phyloP scores from a whole-genome alignment of 2,329 filamentous ascomycete species.

The Cercospora zeae-maydis region DNA sequence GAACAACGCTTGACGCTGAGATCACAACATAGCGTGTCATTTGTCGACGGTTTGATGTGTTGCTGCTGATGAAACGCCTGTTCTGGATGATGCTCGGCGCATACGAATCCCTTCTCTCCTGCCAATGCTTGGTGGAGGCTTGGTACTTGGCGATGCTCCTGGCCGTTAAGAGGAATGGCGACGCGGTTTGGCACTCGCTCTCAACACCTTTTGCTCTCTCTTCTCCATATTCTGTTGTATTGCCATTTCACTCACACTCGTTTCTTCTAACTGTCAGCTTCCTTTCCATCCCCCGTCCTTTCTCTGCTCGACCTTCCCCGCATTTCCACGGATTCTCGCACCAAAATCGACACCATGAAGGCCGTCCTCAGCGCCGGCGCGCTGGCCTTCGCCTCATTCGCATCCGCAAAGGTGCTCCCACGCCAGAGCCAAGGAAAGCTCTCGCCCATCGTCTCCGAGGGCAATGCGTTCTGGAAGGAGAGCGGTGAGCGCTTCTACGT shows the following conservation, averaged over 20 bases:
- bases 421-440: constrained; percentile 20
- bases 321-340: not conserved
- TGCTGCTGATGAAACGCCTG: not conserved
- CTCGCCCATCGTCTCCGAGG: constrained; percentile 26
- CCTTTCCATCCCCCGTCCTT: not conserved
- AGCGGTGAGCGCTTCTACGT: constrained; percentile 58
- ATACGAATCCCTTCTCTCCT: constrained; percentile 11
- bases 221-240: constrained; percentile 5
- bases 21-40: not conserved
- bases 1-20: not conserved
- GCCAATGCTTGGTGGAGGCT: constrained; percentile 13
- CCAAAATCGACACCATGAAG: constrained; percentile 21
- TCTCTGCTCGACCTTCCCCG: not conserved
- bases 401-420: constrained; percentile 18
- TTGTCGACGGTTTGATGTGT: not conserved
- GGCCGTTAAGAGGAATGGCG: constrained; percentile 3
- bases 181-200: not conserved
- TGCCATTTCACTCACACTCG: not conserved
- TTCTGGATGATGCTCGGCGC: constrained; percentile 7
- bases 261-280: constrained; percentile 8
- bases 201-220: constrained; percentile 7
- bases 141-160: constrained; percentile 7
- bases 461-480: constrained; percentile 55
- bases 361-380: constrained; percentile 15
- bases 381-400: constrained; percentile 23